Evolutionary conservation across 805 yeast species (phyloP), one percentile per base, ranked within the genome.

Genomic region (Komagataella ulmi): DNA sequence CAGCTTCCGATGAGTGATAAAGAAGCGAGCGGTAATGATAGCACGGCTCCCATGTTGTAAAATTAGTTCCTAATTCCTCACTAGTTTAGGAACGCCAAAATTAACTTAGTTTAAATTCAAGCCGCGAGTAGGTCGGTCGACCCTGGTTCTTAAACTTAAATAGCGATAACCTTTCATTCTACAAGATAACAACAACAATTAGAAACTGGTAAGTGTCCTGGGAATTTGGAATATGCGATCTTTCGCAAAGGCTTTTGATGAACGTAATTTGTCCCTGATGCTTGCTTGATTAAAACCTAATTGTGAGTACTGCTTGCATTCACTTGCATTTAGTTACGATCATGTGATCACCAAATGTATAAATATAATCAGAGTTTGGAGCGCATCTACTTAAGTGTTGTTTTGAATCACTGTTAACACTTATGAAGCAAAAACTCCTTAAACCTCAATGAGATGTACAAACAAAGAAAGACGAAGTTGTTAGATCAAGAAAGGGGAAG

Each of bases 11-110:
- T 80, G 70, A 74, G 73, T 51, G 76, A 77, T 30, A 75, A 55
- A 3, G 75, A 74, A 10, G 75, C 72, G 45, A 86, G 59, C 0
- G 96, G 96, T 43, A 88, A 63, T 3, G 95, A 88, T 17, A 88
- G 66, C 5, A 76, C 67, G 3, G 83, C 84, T 40, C 88, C 88
- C 88, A 83, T 82, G 19, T 7, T 36, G 24, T 17, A 12, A 12
- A 44, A 46, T 8, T 18, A 17, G 19, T n/a, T 7, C 10, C 10
- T 24, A 17, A 52, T 46, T 23, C 14, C 12, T 10, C 8, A 21
- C 7, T 14, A 17, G n/a, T 44, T 46, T 18, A 47, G 53, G 44
- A 52, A 30, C 40, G 40, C 8, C 12, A 30, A 12, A 30, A 5
- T 3, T 30, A 30, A 8, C 12, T 14, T 10, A 8, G 14, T 21